Evolutionary conservation across 2,329 filamentous ascomycete genomes (phyloP), one percentile per base, ranked within the genome.

Genomic region (Cladosporium sp.): DNA sequence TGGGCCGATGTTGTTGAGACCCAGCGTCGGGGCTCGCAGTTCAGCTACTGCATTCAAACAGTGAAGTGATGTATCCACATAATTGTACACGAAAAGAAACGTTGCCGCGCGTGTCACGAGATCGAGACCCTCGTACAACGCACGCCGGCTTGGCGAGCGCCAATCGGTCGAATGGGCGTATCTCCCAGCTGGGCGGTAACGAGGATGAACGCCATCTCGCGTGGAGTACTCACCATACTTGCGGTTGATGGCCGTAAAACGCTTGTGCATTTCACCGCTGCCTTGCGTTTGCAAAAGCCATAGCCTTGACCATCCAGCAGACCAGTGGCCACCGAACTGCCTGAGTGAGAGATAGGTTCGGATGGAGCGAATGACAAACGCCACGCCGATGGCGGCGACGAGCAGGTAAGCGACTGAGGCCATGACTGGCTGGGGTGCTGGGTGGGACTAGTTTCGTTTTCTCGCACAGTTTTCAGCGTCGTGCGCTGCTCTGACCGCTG

Each of bases 311-410:
- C 66, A 71, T 8, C 65, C 66, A 15, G 61, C 58, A 1, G 59
- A 62, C 61, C 66, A 67, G 46, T 69, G 68, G 22, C 69, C 69
- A 16, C 63, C 62, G 52, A 71, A 70, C 7, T 62, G 55, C 15
- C 55, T 59, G 42, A 70, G 58, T 2, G 62, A 55, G 46, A 55
- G 55, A 50, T 67, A 67, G n/a, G 57, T 60, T 18, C 56, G 60
- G 16, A 65, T 42, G 20, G 56, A 60, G 25, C 59, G 64, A 49
- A 57, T 45, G 20, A 63, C 53, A 39, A 58, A 52, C 33, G 52
- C 50, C 30, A 62, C 38, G 13, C 58, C 43, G 30, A 62, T 51
- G 39, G 59, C 62, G 53, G 58, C 53, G 51, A 52, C 32, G 39
- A 56, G 39, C 36, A 62, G 20, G 38, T 59, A 51, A 38, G 54